Evolutionary conservation across 805 yeast genomes (phyloP).

Genomic region (Candida krabiensis): DNA sequence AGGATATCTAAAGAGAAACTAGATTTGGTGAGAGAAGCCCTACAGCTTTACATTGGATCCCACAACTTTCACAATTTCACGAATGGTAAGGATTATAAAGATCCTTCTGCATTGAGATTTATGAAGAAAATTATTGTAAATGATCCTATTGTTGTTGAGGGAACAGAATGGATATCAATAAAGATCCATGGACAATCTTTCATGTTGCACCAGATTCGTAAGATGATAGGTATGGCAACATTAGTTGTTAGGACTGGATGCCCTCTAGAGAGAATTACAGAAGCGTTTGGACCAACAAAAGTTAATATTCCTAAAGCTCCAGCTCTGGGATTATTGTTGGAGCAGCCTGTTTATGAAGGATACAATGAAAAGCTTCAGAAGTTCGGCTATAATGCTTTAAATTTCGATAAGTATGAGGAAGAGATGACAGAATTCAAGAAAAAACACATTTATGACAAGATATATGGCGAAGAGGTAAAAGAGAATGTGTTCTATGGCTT

Average conservation of each 20-base stretch:
- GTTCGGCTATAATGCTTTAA: conserved; percentile 75
- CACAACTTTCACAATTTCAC: conserved; percentile 71
- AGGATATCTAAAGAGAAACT: conserved; percentile 66
- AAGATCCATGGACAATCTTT: conserved; percentile 98
- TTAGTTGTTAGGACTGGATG: conserved; percentile 83
- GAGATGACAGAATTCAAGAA: conserved; percentile 85
- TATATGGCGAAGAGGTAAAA: conserved; percentile 83
- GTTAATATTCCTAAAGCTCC: conserved; percentile 97
- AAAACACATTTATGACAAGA: conserved; percentile 87
- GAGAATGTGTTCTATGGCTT: conserved; percentile 90
- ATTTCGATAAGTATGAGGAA: conserved; percentile 60
- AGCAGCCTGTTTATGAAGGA: conserved; percentile 87
- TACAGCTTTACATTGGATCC: conserved; percentile 76
- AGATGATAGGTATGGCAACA: conserved; percentile 96
- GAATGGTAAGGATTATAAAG: conserved; percentile 63
- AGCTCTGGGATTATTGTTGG: conserved; percentile 86
- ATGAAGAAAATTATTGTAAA: conserved; percentile 79
- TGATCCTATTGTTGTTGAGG: conserved; percentile 88
- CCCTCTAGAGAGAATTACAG: conserved; percentile 70
- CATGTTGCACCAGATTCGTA: conserved; percentile 97
- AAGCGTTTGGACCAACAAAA: conserved; percentile 72
- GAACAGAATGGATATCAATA: conserved; percentile 94
- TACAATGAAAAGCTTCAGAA: conserved; percentile 70
- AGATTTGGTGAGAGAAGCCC: conserved; percentile 60
- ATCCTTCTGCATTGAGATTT: conserved; percentile 79